These are phyloP conservation scores for Suhomyces pyralidae DNA, from an alignment of 805 yeast species.

Conservation along the genomic window DNA sequence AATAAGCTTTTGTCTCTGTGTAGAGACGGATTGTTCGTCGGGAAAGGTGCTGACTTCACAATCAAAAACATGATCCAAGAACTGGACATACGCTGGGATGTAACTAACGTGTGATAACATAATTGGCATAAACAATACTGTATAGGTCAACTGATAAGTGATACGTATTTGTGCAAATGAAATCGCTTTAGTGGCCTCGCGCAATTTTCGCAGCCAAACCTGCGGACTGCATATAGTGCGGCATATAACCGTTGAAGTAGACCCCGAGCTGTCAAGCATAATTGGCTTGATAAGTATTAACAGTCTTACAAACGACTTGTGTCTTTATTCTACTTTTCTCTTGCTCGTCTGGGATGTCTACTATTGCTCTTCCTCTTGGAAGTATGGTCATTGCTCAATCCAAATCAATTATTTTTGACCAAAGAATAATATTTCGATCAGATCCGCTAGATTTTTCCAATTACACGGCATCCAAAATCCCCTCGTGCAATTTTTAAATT, in stretches of 20 bases:
- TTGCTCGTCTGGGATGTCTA: background rate
- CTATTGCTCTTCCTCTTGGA: background rate
- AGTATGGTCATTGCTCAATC: too few species aligned
- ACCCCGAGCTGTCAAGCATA: background rate
- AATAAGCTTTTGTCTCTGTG: background rate
- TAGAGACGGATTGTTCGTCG: background rate
- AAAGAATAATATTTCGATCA: background rate
- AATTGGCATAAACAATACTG: background rate
- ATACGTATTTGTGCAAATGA: background rate
- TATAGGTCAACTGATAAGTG: background rate
- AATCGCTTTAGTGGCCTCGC: background rate
- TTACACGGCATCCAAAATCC: background rate
- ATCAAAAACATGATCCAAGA: background rate
- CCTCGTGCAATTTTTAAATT: background rate
- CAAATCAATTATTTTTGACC: too few species aligned
- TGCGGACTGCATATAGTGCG: background rate
- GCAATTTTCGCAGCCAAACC: background rate
- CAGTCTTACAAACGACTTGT: background rate
- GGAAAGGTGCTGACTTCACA: background rate
- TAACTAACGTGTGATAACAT: background rate
- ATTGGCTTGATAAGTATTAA: background rate
- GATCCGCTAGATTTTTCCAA: background rate
- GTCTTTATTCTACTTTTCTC: background rate
- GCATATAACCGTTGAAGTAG: background rate
- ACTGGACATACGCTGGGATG: background rate